Conservation (phyloP, 495 filamentous ascomycete species). For the Neurospora sp. region DNA sequence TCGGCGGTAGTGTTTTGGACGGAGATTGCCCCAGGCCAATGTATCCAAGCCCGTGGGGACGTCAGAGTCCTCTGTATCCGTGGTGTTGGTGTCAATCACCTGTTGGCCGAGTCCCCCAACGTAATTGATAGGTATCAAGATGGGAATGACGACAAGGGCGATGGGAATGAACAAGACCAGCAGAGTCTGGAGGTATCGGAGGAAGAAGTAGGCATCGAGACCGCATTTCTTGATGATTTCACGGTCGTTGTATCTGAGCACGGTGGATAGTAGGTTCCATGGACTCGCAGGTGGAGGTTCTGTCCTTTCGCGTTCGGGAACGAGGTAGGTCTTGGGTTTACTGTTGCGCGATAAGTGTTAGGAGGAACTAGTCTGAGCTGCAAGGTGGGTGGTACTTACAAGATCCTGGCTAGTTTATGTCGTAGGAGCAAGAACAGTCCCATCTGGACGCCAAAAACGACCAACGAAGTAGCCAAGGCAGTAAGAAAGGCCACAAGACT, state of each 20-base stretch:
- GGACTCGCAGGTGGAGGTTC: slow-evolving; percentile 58
- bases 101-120: slow-evolving; percentile 56
- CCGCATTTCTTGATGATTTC: slow-evolving; percentile 93
- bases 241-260: slow-evolving; percentile 70
- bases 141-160: slow-evolving; percentile 67
- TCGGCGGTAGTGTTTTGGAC: slow-evolving; percentile 52
- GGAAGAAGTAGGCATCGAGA: slow-evolving; percentile 95
- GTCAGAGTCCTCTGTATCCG: not conserved
- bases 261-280: slow-evolving; percentile 56
- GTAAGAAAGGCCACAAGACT: slow-evolving; percentile 60
- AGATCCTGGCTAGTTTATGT: slow-evolving; percentile 72
- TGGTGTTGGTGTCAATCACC: not conserved
- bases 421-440: slow-evolving; percentile 68
- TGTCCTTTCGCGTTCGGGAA: slow-evolving; percentile 77
- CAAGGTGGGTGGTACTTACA: slow-evolving; percentile 44
- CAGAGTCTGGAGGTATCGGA: slow-evolving; percentile 88
- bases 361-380: slow-evolving; percentile 1
- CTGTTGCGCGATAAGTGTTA: slow-evolving; percentile 26
- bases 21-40: slow-evolving; percentile 88
- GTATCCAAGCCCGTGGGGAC: slow-evolving; percentile 57
- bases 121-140: slow-evolving; percentile 77
- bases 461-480: slow-evolving; percentile 58
- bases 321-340: slow-evolving; percentile 83
- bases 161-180: slow-evolving; percentile 85
- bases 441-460: slow-evolving; percentile 71